Evolutionary conservation across 2,329 filamentous ascomycete genomes (phyloP).

Genomic region (Aspergillus spinulosporus): DNA sequence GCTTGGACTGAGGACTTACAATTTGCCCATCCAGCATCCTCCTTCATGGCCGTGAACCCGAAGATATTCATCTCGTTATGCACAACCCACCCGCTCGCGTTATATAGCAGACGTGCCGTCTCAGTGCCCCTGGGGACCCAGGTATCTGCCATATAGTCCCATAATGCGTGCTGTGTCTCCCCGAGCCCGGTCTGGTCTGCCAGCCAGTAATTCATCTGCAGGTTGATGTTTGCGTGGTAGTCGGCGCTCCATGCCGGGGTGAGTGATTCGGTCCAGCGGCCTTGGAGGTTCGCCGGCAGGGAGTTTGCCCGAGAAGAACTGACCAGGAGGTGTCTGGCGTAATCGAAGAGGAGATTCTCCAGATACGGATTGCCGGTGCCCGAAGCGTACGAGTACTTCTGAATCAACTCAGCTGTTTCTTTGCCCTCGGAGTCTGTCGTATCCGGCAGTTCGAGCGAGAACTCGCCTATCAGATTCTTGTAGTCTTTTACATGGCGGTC

Average conservation of each 20-base stretch:
- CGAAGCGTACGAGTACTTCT: conserved; percentile 27
- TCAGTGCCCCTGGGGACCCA: conserved; percentile 57
- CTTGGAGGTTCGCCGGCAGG: conserved; percentile 59
- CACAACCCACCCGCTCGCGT: conserved; percentile 56
- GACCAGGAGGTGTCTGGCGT: conserved; percentile 56
- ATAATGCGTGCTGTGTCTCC: conserved; percentile 48
- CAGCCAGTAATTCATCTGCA: conserved; percentile 64
- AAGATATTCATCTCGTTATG: conserved; percentile 62
- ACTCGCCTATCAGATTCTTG: conserved; percentile 13
- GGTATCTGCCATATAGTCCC: conserved; percentile 55
- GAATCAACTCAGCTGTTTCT: conserved; percentile 33
- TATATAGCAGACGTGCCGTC: conserved; percentile 56
- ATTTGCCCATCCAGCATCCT: neutral
- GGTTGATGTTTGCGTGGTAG: conserved; percentile 61
- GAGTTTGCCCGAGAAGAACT: conserved; percentile 53
- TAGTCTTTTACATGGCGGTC: conserved; percentile 23
- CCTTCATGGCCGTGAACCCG: conserved; percentile 50
- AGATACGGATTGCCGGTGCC: conserved; percentile 51
- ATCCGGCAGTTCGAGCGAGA: conserved; percentile 46
- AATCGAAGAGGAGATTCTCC: conserved; percentile 55
- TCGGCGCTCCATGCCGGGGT: conserved; percentile 54
- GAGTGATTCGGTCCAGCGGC: conserved; percentile 54
- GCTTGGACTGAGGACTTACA: neutral
- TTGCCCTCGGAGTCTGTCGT: conserved; percentile 18
- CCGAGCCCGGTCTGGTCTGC: conserved; percentile 55